These are phyloP conservation scores for Penicillium sp. DNA, from an alignment of 2,329 filamentous ascomycete species.

Conservation along the genomic window DNA sequence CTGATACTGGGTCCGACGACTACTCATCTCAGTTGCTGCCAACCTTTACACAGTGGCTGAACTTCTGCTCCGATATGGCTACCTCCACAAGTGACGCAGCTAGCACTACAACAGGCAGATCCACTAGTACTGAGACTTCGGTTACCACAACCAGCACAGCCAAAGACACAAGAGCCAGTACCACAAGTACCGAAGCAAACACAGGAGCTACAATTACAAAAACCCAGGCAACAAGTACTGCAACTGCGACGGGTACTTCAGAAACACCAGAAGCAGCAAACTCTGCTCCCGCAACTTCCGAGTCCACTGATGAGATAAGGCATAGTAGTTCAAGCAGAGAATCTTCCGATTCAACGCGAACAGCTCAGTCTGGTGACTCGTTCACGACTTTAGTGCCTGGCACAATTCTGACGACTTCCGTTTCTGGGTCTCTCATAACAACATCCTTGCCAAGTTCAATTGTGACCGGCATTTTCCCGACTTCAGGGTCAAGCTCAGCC, in stretches of 20 bases:
- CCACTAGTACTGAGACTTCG: not conserved
- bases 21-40: conserved; percentile 13
- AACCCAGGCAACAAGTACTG: not conserved
- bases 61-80: conserved; percentile 15
- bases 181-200: not conserved
- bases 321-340: not conserved
- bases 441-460: not conserved
- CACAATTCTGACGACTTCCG: not conserved
- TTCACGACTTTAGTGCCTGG: not conserved
- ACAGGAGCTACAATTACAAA: not conserved
- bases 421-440: not conserved
- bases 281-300: not conserved
- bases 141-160: not conserved
- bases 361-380: not conserved
- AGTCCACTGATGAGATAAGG: not conserved
- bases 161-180: not conserved
- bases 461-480: not conserved
- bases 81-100: conserved; percentile 2
- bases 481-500: not conserved
- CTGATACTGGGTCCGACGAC: conserved; percentile 1
- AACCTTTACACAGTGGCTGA: conserved; percentile 17
- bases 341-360: not conserved
- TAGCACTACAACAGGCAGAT: not conserved
- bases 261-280: not conserved
- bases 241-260: not conserved